Conservation (phyloP, 257 asterid species). For the Salvia rosmarinus region DNA sequence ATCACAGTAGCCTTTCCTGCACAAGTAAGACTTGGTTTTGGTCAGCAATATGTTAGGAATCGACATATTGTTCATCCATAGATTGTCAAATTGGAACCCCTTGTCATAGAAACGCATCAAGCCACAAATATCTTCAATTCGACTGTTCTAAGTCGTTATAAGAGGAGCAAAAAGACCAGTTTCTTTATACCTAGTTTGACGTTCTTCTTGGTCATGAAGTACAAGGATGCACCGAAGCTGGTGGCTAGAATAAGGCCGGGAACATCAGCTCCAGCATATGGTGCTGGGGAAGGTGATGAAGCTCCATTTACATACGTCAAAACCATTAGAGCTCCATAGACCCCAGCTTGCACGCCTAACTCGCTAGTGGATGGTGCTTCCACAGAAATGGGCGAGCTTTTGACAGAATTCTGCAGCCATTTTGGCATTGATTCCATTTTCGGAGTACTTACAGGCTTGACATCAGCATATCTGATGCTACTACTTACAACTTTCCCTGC, state of each 20-base stretch:
- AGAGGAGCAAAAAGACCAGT: background rate
- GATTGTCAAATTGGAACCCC: slow-evolving; percentile 19
- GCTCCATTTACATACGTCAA: slow-evolving; percentile 87
- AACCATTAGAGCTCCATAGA: slow-evolving; percentile 93
- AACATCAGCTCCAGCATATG: slow-evolving; percentile 81
- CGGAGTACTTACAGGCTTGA: slow-evolving; percentile 66
- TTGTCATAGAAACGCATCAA: slow-evolving; percentile 1
- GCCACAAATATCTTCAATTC: background rate
- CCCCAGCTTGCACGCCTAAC: slow-evolving; percentile 95
- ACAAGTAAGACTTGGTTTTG: slow-evolving; percentile 24
- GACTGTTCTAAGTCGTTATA: background rate
- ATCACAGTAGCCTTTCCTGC: slow-evolving; percentile 93
- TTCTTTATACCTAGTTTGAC: slow-evolving; percentile 75
- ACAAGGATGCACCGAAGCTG: slow-evolving; percentile 92
- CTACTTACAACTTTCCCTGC: slow-evolving; percentile 84
- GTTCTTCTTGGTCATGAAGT: slow-evolving; percentile 94
- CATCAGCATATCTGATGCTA: slow-evolving; percentile 88
- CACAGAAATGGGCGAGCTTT: slow-evolving; percentile 57
- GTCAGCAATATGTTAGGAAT: background rate
- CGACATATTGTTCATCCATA: background rate
- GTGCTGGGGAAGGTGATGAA: slow-evolving; percentile 51
- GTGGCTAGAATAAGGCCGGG: slow-evolving; percentile 93
- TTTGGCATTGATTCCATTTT: slow-evolving; percentile 72
- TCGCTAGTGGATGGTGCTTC: slow-evolving; percentile 83
- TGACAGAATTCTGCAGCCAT: slow-evolving; percentile 76